Conservation (phyloP, 805 yeast genomes). For the Torulaspora microellipsoides region DNA sequence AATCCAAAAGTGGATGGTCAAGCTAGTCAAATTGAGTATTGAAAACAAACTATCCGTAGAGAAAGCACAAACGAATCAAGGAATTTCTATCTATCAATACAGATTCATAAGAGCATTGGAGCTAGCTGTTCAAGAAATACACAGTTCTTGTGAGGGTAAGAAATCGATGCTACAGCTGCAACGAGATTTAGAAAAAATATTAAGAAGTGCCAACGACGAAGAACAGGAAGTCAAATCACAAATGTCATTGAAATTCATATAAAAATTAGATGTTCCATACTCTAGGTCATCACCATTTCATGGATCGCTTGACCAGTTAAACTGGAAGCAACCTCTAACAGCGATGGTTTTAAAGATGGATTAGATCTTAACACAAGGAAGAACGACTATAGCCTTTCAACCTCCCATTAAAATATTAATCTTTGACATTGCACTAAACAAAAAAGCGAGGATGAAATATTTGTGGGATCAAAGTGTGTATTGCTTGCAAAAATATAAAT, state of each 20-base stretch:
- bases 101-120: constrained; percentile 29
- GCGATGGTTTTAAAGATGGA: constrained; percentile 97
- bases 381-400: neutral
- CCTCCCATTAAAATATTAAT: constrained; percentile 2
- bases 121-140: constrained; percentile 22
- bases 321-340: constrained; percentile 80
- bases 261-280: constrained; percentile 55
- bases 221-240: constrained; percentile 28
- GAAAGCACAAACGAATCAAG: constrained; percentile 2
- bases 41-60: constrained; percentile 21
- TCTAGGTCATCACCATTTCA: constrained; percentile 96
- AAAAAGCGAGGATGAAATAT: neutral
- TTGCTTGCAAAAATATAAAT: constrained; percentile 1
- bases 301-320: constrained; percentile 63
- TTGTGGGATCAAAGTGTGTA: constrained; percentile 4
- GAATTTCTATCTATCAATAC: constrained; percentile 21
- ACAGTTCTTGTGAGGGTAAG: constrained; percentile 13
- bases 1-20: constrained; percentile 14
- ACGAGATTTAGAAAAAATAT: constrained; percentile 14
- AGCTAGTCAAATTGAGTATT: constrained; percentile 26
- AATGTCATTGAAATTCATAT: constrained; percentile 26
- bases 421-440: constrained; percentile 5
- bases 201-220: constrained; percentile 18
- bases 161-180: constrained; percentile 4
- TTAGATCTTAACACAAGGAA: constrained; percentile 4